phyloP scores from a whole-genome alignment of 2,329 filamentous ascomycete species.

The Sporothrix protearum region DNA sequence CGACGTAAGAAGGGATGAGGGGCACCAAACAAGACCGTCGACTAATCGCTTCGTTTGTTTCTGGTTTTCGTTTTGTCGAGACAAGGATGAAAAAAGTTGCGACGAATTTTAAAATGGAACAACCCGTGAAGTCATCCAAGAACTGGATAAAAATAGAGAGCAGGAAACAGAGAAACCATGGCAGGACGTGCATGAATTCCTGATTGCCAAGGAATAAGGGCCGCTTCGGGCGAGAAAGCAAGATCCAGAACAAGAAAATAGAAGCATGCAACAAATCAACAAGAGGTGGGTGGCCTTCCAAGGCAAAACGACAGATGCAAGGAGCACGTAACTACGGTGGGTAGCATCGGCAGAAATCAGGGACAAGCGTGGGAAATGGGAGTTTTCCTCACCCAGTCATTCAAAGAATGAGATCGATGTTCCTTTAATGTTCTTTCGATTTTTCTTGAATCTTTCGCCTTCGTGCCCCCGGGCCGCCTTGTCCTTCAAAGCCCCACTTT shows the following conservation, averaged over 20 bases:
- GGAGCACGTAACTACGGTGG: not conserved
- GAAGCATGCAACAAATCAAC: not conserved
- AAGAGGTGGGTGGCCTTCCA: not conserved
- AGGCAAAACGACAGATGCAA: conserved; percentile 1
- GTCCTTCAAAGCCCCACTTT: not conserved
- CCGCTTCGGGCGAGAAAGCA: not conserved
- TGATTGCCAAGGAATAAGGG: not conserved
- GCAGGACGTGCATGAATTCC: not conserved
- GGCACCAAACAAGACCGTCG: not conserved
- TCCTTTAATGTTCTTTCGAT: not conserved
- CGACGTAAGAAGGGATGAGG: not conserved
- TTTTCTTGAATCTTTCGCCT: not conserved
- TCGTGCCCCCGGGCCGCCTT: not conserved
- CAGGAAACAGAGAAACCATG: not conserved
- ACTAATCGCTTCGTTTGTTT: not conserved
- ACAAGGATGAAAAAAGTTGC: not conserved
- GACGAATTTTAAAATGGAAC: not conserved
- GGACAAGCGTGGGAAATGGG: not conserved
- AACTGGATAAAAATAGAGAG: not conserved
- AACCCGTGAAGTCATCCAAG: not conserved
- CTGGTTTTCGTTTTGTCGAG: not conserved
- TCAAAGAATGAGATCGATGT: not conserved
- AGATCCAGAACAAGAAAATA: not conserved
- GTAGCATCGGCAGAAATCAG: not conserved
- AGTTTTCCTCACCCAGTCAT: not conserved